Evolutionary conservation across 495 filamentous ascomycete genomes (phyloP).

Genomic region (Trichocladium uniseriatum): DNA sequence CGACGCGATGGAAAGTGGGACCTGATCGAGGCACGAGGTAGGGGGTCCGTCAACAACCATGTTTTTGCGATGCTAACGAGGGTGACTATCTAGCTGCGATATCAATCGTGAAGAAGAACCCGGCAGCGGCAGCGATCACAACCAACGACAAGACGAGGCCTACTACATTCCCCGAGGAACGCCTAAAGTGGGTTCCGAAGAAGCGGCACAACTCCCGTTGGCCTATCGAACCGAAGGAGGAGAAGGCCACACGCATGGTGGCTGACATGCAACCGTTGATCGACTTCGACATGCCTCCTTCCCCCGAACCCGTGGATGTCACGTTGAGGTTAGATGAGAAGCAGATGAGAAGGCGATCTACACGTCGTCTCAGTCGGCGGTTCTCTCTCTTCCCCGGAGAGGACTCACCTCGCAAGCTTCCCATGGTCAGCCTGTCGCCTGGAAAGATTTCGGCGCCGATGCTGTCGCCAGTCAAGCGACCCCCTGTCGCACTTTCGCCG

Average conservation of each 20-base stretch:
- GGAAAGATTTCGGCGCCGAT: conserved; percentile 4
- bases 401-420: conserved; percentile 17
- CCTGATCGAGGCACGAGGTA: conserved; percentile 24
- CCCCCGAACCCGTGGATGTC: conserved; percentile 10
- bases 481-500: conserved; percentile 10
- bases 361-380: conserved; percentile 23
- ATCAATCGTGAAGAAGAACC: conserved; percentile 2
- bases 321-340: conserved; percentile 12
- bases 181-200: conserved; percentile 19
- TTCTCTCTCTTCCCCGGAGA: conserved; percentile 21
- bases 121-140: neutral
- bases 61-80: neutral
- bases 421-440: conserved; percentile 14
- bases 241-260: conserved; percentile 8
- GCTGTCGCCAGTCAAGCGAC: conserved; percentile 18
- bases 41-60: neutral
- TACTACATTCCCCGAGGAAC: conserved; percentile 17
- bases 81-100: conserved; percentile 4
- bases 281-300: conserved; percentile 12
- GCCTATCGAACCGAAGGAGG: conserved; percentile 20
- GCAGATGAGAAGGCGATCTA: conserved; percentile 17
- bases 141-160: neutral
- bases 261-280: conserved; percentile 19
- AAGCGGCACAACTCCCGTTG: conserved; percentile 29
- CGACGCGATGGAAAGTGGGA: conserved; percentile 14